Evolutionary conservation across 495 filamentous ascomycete genomes (phyloP), one percentile per base, ranked within the genome.

Genomic region (Penicillium cataractarum): DNA sequence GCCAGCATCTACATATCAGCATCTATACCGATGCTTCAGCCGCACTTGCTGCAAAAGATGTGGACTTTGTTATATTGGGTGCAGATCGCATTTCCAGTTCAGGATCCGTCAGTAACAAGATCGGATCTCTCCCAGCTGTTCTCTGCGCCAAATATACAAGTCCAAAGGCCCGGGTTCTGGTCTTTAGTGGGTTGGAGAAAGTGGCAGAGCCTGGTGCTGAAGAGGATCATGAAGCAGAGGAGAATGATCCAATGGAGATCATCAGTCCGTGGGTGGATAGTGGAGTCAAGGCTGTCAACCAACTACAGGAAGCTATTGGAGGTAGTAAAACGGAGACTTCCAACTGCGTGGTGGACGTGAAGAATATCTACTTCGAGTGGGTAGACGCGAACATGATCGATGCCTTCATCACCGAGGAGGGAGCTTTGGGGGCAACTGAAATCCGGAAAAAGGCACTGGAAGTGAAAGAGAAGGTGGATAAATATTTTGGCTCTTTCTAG

Each of bases 351-450:
- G 77, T 84, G 0, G 40, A 70, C 13, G 76, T 89, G 12, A 81
- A 76, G 50, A 90, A 90, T 61, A 63, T 81, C 15, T 88, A 86
- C 57, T 90, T 90, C 58, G 88, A 92, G 72, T 90, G 87, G 87
- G 77, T 89, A 8, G 80, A 83, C 2, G 67, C 78, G 5, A 53
- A 61, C 2, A 71, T 83, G 27, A 76, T 90, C 0, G 81, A 90
- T 68, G 77, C 65, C 0, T 89, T 87, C 62, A 64, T 88, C 52
- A 84, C 82, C 6, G 87, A 90, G 44, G 66, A 78, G 7, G 83
- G 82, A 0, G 59, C 73, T 7, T 50, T 79, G 57, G 66, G 65
- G 6, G 57, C 49, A 9, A 57, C 49, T 1, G 71, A 64, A 3
- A 79, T 85, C 32, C 61, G 57, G 39, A 58, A 69, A 35, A 67